Evolutionary conservation across 305 asterid species (phyloP).

Genomic region (Rubia balearica): DNA sequence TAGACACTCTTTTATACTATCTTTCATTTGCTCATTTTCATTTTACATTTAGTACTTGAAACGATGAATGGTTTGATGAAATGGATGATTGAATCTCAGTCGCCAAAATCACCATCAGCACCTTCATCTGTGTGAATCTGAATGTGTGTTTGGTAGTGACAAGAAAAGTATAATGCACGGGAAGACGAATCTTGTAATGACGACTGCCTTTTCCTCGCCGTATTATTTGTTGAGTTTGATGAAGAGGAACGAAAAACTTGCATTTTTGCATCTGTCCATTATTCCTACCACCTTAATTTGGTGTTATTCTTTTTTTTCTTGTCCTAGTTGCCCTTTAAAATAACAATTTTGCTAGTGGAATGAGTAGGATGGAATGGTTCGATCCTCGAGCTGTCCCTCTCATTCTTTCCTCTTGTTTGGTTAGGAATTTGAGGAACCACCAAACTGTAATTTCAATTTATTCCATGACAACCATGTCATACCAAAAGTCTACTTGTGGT

Average conservation of each 20-base stretch:
- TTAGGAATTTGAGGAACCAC: neutral
- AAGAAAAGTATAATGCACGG: neutral
- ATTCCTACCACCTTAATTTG: neutral
- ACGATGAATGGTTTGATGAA: too few relatives aligned
- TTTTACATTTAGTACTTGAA: slow-evolving; percentile 17
- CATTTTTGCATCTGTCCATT: neutral
- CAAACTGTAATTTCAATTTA: neutral
- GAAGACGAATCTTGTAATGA: neutral
- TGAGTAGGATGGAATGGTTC: slow-evolving; percentile 10
- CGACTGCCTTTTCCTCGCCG: neutral
- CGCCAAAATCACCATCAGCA: neutral
- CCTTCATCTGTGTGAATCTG: neutral
- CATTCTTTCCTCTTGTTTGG: neutral
- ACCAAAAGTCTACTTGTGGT: neutral
- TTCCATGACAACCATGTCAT: slow-evolving; percentile 3
- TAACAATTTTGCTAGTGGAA: neutral
- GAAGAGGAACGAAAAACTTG: neutral
- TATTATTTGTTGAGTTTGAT: too few relatives aligned
- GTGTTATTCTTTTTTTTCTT: neutral
- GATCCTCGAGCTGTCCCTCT: neutral
- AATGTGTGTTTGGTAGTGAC: neutral
- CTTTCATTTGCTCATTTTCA: slow-evolving; percentile 16
- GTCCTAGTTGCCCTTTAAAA: neutral
- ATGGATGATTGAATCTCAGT: too few relatives aligned
- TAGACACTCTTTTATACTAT: slow-evolving; percentile 38